phyloP scores from a whole-genome alignment of 169 alveolate species.

The Plasmodium coatneyi region DNA sequence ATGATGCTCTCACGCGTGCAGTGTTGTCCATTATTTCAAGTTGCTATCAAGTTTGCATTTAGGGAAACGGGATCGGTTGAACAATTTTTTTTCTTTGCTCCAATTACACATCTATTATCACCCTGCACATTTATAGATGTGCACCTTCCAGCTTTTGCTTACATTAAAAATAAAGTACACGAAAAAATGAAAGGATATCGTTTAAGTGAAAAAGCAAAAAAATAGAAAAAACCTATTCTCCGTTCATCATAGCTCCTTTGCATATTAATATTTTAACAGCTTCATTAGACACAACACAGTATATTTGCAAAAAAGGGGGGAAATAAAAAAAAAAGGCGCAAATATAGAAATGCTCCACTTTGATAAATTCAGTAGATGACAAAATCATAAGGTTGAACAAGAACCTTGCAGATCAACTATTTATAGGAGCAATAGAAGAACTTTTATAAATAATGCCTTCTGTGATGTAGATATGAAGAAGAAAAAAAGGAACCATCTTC shows the following conservation, averaged over 20 bases:
- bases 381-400: too few species aligned
- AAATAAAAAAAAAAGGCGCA: neutral
- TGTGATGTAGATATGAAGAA: too few species aligned
- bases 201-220: neutral
- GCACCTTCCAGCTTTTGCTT: neutral
- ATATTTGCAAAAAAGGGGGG: neutral
- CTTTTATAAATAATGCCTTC: too few species aligned
- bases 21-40: too few species aligned
- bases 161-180: slow-evolving; percentile 2
- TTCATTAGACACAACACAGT: neutral
- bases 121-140: neutral
- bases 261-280: neutral
- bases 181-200: neutral
- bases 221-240: neutral
- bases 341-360: neutral
- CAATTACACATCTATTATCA: neutral
- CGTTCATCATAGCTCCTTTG: slow-evolving; percentile 1
- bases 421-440: too few species aligned
- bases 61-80: too few species aligned
- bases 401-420: too few species aligned
- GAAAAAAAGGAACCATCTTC: too few species aligned
- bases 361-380: too few species aligned
- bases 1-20: too few species aligned
- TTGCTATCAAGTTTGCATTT: too few species aligned
- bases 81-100: neutral